Evolutionary conservation across 176 grass and related monocot species (phyloP), one percentile per base, ranked within the genome.

Genomic region (Avena atlantica): DNA sequence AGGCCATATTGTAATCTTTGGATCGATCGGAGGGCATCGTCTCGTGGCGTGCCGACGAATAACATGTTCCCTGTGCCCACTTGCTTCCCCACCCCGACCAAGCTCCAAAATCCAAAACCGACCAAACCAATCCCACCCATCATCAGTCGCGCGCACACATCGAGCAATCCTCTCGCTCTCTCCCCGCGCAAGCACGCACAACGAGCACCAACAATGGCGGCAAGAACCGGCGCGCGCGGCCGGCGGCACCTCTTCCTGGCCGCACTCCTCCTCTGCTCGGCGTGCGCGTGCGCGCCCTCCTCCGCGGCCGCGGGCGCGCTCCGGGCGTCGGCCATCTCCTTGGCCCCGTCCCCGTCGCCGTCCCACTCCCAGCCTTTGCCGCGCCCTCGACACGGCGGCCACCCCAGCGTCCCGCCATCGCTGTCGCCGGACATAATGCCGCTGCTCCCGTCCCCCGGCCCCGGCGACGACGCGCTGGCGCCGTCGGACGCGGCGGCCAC

Each of bases 351-450:
- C 8, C 49, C 74, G 15, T 76, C 73, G 49, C 44, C 19, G 23
- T 68, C 20, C 6, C 40, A 42, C 9, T 34, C 25, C 1, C 63
- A 83, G 77, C 78, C 87, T 5, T 88, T 70, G 52, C 88, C 62
- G 31, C 81, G 57, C 59, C 87, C 79, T 55, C 82, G 79, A 23
- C 64, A 79, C 75, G 71, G 71, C 10, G 45, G 45, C 45, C 45
- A 48, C 21, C 45, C 71, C 4, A 8, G n/a, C 44, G 12, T 89
- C 56, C 83, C 95, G 10, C 91, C 89, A 4, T 8, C 69, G 20
- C 80, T 93, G 62, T 66, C 89, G 75, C 85, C 91, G 47, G 90
- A 97, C 75, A 81, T 92, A n/a, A 93, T 90, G 89, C 95, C 92
- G 14, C 31, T 86, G 48, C 87, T 92, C 27, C 95, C 92, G 0